Evolutionary conservation across 2,329 filamentous ascomycete genomes (phyloP).

Genomic region (Colletotrichum spaethianum): DNA sequence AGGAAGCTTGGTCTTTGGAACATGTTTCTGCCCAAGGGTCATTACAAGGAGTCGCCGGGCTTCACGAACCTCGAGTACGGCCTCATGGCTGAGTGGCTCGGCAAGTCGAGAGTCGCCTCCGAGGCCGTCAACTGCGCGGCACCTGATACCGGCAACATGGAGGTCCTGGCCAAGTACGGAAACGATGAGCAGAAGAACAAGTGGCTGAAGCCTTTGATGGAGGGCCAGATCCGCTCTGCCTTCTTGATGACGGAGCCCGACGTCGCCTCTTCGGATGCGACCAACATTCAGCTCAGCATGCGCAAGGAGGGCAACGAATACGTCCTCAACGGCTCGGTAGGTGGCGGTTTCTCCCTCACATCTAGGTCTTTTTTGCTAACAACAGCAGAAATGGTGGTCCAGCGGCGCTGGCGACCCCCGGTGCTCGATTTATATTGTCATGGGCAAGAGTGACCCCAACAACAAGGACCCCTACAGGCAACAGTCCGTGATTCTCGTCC

Average conservation of each 20-base stretch:
- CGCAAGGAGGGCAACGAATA: conserved; percentile 88
- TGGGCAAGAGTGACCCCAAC: conserved; percentile 89
- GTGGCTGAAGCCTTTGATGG: conserved; percentile 86
- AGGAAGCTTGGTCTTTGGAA: conserved; percentile 93
- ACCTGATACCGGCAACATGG: conserved; percentile 96
- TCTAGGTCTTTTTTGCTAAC: neutral
- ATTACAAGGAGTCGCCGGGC: conserved; percentile 95
- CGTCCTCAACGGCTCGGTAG: conserved; percentile 87
- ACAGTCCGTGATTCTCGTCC: conserved; percentile 93
- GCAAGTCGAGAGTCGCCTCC: conserved; percentile 85
- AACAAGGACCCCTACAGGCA: conserved; percentile 87
- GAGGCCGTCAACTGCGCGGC: conserved; percentile 93
- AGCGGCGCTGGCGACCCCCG: conserved; percentile 93
- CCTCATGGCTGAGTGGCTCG: conserved; percentile 96
- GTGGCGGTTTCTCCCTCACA: conserved; percentile 44
- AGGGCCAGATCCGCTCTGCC: conserved; percentile 88
- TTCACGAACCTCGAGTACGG: conserved; percentile 98
- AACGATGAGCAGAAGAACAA: conserved; percentile 86
- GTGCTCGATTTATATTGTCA: conserved; percentile 94
- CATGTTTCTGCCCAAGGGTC: conserved; percentile 95
- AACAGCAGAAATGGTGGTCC: conserved; percentile 94
- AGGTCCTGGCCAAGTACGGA: conserved; percentile 92
- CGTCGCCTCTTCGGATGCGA: conserved; percentile 90
- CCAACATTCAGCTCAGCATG: conserved; percentile 91
- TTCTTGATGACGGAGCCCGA: conserved; percentile 97